Conservation (phyloP, 2,329 filamentous ascomycete genomes). For the Albifimbria verrucaria region DNA sequence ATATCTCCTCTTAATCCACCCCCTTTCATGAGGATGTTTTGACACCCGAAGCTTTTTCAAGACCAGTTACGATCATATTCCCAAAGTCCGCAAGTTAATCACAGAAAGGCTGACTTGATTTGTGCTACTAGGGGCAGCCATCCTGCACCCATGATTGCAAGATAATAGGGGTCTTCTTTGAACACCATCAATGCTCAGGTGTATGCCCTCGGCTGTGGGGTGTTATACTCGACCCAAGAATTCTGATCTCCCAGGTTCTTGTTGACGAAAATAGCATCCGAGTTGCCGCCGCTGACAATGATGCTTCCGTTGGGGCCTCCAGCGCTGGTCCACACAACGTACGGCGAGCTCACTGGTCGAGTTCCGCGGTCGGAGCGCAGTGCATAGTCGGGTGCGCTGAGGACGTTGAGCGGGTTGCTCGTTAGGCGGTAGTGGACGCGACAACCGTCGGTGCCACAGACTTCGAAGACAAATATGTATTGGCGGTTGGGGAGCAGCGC, state of each 20-base stretch:
- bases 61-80: too few relatives aligned
- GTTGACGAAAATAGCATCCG: not conserved
- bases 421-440: not conserved
- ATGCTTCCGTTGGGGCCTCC: not conserved
- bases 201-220: not conserved
- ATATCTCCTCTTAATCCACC: too few relatives aligned
- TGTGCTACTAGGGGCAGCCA: not conserved
- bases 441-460: not conserved
- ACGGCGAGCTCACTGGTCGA: not conserved
- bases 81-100: too few relatives aligned
- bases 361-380: not conserved
- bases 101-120: too few relatives aligned
- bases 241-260: not conserved
- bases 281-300: not conserved
- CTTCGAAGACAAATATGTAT: not conserved
- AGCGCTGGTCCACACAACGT: not conserved
- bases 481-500: not conserved
- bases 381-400: not conserved
- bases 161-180: not conserved
- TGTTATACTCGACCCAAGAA: not conserved
- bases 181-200: not conserved
- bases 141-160: not conserved
- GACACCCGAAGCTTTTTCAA: too few relatives aligned
- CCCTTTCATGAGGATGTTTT: too few relatives aligned
- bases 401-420: not conserved